Evolutionary conservation across 163 green algal species (phyloP).

Genomic region (Coccomyxa subellipsoidea): DNA sequence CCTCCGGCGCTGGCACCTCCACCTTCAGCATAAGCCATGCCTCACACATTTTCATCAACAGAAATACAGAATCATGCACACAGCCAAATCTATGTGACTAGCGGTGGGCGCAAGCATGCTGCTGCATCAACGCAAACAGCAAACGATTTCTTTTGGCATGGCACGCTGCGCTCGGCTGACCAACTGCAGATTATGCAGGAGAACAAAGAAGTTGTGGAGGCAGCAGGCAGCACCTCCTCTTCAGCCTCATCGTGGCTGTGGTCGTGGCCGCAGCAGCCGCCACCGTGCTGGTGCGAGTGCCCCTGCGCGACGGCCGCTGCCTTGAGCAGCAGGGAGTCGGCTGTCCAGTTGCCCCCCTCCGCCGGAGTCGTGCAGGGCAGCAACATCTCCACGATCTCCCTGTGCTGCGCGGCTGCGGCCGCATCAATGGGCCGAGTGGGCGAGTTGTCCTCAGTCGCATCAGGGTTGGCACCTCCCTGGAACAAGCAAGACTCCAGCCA

Average conservation of each 20-base stretch:
- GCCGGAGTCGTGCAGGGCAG: constrained; percentile 20
- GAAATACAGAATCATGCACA: too few species aligned
- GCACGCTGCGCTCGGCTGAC: too few species aligned
- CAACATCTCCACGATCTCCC: constrained; percentile 25
- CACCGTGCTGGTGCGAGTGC: not conserved
- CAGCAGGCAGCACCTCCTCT: not conserved
- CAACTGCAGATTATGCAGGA: too few species aligned
- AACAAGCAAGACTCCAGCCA: not conserved
- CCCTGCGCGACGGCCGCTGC: not conserved
- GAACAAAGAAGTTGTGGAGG: not conserved
- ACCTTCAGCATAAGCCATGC: not conserved
- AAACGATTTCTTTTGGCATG: too few species aligned
- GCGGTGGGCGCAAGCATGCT: too few species aligned
- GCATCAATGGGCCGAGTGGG: constrained; percentile 23
- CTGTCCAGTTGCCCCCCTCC: constrained; percentile 17
- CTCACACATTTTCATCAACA: too few species aligned
- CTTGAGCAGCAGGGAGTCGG: constrained; percentile 17
- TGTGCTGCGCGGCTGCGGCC: constrained; percentile 20
- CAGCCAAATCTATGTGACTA: too few species aligned
- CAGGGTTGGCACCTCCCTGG: constrained; percentile 23
- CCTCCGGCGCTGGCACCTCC: constrained; percentile 18
- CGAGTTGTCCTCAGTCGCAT: constrained; percentile 14
- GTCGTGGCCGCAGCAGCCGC: not conserved
- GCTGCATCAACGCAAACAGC: too few species aligned
- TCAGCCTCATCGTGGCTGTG: not conserved